These are phyloP conservation scores for Thelonectria discophora DNA, from an alignment of 2,329 filamentous ascomycete genomes.

Conservation along the genomic window DNA sequence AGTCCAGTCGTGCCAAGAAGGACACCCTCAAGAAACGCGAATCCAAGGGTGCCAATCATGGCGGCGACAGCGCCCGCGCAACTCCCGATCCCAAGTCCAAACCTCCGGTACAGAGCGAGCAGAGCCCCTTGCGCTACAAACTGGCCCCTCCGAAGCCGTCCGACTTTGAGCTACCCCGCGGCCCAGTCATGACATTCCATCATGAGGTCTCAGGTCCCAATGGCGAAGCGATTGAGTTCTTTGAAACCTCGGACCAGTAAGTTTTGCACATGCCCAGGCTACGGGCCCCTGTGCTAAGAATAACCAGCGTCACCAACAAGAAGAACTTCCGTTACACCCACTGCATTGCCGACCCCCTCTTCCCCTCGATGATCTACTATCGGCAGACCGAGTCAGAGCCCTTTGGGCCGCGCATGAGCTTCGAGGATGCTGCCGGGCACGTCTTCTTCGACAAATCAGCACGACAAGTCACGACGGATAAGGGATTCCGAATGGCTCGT, in stretches of 20 bases:
- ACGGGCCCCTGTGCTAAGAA: conserved; percentile 12
- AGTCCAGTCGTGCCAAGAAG: conserved; percentile 66
- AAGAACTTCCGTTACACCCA: conserved; percentile 87
- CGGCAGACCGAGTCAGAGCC: conserved; percentile 88
- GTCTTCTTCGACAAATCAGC: conserved; percentile 83
- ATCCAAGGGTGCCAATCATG: conserved; percentile 58
- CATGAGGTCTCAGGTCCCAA: conserved; percentile 61
- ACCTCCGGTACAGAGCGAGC: conserved; percentile 53
- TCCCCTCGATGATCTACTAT: conserved; percentile 88
- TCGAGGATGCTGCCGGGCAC: conserved; percentile 87
- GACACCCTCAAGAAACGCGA: conserved; percentile 75
- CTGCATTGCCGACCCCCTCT: conserved; percentile 88
- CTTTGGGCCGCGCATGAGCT: conserved; percentile 85
- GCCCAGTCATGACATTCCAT: conserved; percentile 65
- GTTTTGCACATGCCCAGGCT: conserved; percentile 38
- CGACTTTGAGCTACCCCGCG: conserved; percentile 68
- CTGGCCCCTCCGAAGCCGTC: conserved; percentile 68
- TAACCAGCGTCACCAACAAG: conserved; percentile 66
- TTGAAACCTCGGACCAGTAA: conserved; percentile 72
- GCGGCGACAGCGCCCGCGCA: conserved; percentile 60
- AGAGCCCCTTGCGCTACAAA: conserved; percentile 68
- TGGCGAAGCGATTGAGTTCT: conserved; percentile 64
- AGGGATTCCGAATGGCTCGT: conserved; percentile 90
- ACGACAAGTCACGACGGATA: conserved; percentile 84
- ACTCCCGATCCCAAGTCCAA: conserved; percentile 65